These are phyloP conservation scores for Hypoxylon crocopeplum DNA, from an alignment of 495 filamentous ascomycete genomes.

Conservation along the genomic window DNA sequence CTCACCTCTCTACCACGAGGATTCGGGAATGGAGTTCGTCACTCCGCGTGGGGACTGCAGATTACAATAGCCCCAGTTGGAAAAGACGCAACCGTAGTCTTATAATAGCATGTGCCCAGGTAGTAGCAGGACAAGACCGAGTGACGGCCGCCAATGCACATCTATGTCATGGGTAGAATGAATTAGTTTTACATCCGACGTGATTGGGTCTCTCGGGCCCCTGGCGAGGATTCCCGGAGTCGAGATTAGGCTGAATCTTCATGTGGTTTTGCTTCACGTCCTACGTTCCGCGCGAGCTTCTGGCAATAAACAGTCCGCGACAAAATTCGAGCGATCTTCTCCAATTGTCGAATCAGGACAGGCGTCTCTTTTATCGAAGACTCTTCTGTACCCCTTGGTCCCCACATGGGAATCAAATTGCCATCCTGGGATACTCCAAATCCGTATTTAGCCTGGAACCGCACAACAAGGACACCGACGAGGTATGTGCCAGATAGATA, in stretches of 20 bases:
- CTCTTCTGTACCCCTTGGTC: conserved; percentile 4
- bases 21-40: conserved; percentile 34
- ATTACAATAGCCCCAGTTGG: conserved; percentile 14
- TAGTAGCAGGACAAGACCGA: conserved; percentile 24
- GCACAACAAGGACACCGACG: neutral
- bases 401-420: conserved; percentile 15
- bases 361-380: conserved; percentile 1
- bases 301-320: conserved; percentile 16
- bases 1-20: neutral
- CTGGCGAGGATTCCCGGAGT: conserved; percentile 30
- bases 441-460: conserved; percentile 25
- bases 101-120: conserved; percentile 28
- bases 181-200: conserved; percentile 31
- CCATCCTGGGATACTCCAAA: conserved; percentile 21
- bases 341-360: conserved; percentile 13
- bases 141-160: conserved; percentile 7
- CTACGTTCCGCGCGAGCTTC: conserved; percentile 29
- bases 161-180: conserved; percentile 18
- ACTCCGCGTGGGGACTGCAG: conserved; percentile 28
- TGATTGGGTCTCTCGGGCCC: conserved; percentile 28
- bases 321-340: conserved; percentile 6
- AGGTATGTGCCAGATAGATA: neutral
- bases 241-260: conserved; percentile 32
- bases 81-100: conserved; percentile 17
- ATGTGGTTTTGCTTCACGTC: conserved; percentile 7